A percentile compares a stretch with the other conserved stretches of the same genome.
These are phyloP conservation scores for Podila horticola DNA, from an alignment of 192 early-diverging fungal genomes.

Conservation along the genomic window DNA sequence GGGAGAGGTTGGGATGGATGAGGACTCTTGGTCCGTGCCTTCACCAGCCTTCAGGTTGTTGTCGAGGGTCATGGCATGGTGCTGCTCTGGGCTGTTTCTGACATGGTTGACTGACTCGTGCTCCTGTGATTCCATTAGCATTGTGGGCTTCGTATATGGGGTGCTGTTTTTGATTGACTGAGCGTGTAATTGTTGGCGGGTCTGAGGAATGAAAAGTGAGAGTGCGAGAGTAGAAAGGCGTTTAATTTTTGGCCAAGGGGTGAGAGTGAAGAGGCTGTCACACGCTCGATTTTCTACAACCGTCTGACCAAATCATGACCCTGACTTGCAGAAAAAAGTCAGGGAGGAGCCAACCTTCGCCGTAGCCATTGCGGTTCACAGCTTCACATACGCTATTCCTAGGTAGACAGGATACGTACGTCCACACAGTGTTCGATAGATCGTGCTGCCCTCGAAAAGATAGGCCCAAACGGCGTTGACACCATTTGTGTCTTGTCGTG, in stretches of 20 bases:
- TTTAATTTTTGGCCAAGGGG: too few species aligned
- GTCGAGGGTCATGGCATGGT: background rate
- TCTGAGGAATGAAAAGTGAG: background rate
- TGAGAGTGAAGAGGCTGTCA: background rate
- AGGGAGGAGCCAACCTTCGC: too few species aligned
- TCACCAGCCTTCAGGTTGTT: background rate
- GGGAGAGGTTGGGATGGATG: background rate
- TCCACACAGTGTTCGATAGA: too few species aligned
- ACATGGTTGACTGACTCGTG: slow-evolving; percentile 26
- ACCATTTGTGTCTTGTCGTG: too few species aligned
- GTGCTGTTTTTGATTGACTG: background rate
- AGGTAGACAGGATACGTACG: too few species aligned
- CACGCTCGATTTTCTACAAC: too few species aligned
- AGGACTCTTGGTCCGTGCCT: background rate
- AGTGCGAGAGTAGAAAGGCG: background rate
- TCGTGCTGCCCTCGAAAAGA: too few species aligned
- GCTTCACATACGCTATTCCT: too few species aligned
- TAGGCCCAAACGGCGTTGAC: too few species aligned
- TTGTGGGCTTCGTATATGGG: background rate
- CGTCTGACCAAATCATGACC: too few species aligned
- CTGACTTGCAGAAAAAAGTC: too few species aligned
- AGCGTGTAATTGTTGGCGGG: background rate
- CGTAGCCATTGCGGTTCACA: too few species aligned
- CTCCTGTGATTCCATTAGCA: slow-evolving; percentile 45
- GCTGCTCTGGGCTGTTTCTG: slow-evolving; percentile 4